Base-by-base conservation (phyloP, 2,329 filamentous ascomycete species). In the Botrytis paeoniae region DNA sequence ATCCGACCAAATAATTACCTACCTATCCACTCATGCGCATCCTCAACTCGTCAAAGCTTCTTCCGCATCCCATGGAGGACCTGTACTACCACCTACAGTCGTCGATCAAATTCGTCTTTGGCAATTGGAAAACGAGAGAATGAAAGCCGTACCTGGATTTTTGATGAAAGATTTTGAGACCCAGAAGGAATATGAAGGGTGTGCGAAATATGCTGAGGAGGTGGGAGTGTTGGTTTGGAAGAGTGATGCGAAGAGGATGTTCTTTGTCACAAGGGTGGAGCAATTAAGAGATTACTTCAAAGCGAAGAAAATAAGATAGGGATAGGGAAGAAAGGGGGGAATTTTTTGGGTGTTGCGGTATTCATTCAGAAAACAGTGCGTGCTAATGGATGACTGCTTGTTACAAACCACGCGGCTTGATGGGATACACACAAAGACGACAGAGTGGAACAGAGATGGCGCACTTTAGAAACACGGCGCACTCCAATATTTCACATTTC, bases 71-170 rank as follows among this genome's bases (percentile, higher is more conserved):
- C 77, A 77, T n/a, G 77, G 74, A 29, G 76, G 75, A 4, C 92
- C 95, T 2, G 89, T 97, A 25, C 87, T 99, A 2, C 96, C 97
- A 1, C 95, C 96, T 0, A 98, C 97, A 0, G 96, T 99, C 25
- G 93, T 98, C 75, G 96, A 99, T 82, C 96, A 99, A 85, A 98
- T 99, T 79, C 89, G 95, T 3, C 89, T 99, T 32, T 99, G 96
- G 96, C 95, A 99, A 84, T 90, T 98, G 70, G 96, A 99, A 83
- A 94, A 95, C 76, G 96, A 99, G 84, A 89, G 96, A 69, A 97
- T 99, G 89, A 93, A 92, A 81, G 90, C 93, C 1, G 94, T 90
- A 8, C 85, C 87, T 0, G 96, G 96, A 0, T 98, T 94, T 81
- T 82, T 98, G 41, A 97, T 99, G 85, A 92, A 92, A 79, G 95